Conservation (phyloP, 331 rosid species). For the Quercus tomentella region DNA sequence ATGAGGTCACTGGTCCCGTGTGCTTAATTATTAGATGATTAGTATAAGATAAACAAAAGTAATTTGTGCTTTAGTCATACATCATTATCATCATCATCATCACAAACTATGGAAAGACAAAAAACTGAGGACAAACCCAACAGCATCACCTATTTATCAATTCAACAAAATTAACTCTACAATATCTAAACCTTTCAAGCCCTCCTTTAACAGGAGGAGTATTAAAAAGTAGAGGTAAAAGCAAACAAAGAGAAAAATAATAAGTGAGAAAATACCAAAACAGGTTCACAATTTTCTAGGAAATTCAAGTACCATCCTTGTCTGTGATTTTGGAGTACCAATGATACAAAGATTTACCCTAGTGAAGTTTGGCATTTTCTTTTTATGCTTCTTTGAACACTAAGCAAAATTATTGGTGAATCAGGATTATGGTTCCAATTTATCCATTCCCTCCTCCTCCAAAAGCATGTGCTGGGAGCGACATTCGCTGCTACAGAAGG, state of each 20-base stretch:
- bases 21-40: conserved; percentile 20
- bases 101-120: conserved; percentile 21
- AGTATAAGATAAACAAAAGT: conserved; percentile 8
- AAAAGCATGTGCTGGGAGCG: conserved; percentile 63
- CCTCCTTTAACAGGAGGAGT: conserved; percentile 20
- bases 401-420: background rate
- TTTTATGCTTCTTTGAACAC: conserved; percentile 6
- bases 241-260: background rate
- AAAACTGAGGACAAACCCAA: conserved; percentile 32
- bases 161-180: conserved; percentile 42
- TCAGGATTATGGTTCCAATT: conserved; percentile 26
- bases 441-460: conserved; percentile 60
- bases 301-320: conserved; percentile 16
- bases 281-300: conserved; percentile 17
- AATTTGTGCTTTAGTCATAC: conserved; percentile 27
- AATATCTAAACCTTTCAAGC: conserved; percentile 24
- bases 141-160: conserved; percentile 19
- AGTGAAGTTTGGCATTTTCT: background rate
- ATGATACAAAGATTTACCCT: background rate
- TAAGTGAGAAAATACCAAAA: background rate
- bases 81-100: conserved; percentile 20
- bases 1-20: conserved; percentile 28
- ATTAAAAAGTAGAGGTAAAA: background rate
- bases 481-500: conserved; percentile 91
- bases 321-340: background rate